Evolutionary conservation across 2,329 filamentous ascomycete species (phyloP), one percentile per base, ranked within the genome.

Genomic region (Talaromyces funiculosus): DNA sequence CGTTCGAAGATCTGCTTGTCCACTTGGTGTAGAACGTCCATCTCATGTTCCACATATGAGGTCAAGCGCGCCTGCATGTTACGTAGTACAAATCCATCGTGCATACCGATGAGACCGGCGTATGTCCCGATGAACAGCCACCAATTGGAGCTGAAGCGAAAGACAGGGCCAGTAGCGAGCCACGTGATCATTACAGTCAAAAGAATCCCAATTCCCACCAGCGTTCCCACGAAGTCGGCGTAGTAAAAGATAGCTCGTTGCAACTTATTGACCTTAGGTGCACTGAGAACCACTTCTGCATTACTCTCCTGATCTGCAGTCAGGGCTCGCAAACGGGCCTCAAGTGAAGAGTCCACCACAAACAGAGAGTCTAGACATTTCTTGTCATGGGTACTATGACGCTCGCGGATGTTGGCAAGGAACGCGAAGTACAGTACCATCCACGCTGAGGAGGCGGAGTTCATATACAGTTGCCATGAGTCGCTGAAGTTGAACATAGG

Each of bases 71-170:
- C 66, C 63, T 80, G 74, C 12, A 80, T 69, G 57, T 80, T 80
- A 37, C 76, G 75, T 12, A 80, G 71, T 14, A 80, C 71, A 61
- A 80, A 80, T 26, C 75, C 74, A 63, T 80, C 77, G 33, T 76
- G 70, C 54, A 80, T 71, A 2, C 78, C 78, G 49, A 80, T 70
- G 4, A 81, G 70, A 2, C 78, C 78, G 0, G 78, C 77, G 63
- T 80, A 81, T 0, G 78, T 80, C 12, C 78, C 78, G 53, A 80
- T 80, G 16, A 80, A 71, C 0, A 80, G 72, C 73, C 76, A 80
- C 78, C 78, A 81, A 66, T 77, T 80, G 60, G 70, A 66, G 60
- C 73, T 71, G 64, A 77, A 80, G 2, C 70, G 47, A 60, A 80
- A 71, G 3, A 69, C 47, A 3, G 73, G 73, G 1, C 78, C 78